Evolutionary conservation across 208 protist genomes (phyloP), one percentile per base, ranked within the genome.

Genomic region (Porcisia hertigi): DNA sequence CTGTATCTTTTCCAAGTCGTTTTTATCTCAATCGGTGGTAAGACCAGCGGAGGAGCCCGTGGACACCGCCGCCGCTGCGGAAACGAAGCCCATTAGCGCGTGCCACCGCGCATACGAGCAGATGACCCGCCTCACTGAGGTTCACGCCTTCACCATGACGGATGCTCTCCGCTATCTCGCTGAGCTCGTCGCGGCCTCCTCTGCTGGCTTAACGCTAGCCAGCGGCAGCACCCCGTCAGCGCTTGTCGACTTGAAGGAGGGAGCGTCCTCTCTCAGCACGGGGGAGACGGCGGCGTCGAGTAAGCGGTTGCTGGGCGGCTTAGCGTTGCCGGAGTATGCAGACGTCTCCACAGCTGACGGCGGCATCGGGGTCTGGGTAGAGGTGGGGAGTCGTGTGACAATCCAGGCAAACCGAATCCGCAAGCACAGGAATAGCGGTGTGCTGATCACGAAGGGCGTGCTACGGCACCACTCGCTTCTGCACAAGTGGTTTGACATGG

Each of bases 341-440:
- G 79, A 83, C 18, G 69, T 90, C 9, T 92, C 86, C 81, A 83
- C 80, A 0, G 81, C 88, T 1, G 88, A 97, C 72, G 93, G 93
- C 39, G 93, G 93, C 25, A 77, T 97, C 12, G 93, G 93, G 9
- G 90, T 86, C 25, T 97, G 91, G 91, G 64, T 95, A 11, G 87
- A 89, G 65, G 75, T 84, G 11, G 91, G 87, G 53, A 93, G 87
- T 57, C 85, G 85, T 71, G 87, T 87, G 3, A 86, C 85, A 14
- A 49, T 97, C 8, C 62, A 58, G 5, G 80, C 73, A 20, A 94
- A 87, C 79, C 49, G 75, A 49, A 88, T 97, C 18, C 77, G 84
- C 60, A 70, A 71, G 2, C 81, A 97, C 74, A 67, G 59, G 23
- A 87, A 94, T 71, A 53, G 84, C n/a, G 93, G 93, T 34, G 84